These are phyloP conservation scores for Yamadazyma blattariae DNA, from an alignment of 1,139 yeast genomes.

Conservation along the genomic window DNA sequence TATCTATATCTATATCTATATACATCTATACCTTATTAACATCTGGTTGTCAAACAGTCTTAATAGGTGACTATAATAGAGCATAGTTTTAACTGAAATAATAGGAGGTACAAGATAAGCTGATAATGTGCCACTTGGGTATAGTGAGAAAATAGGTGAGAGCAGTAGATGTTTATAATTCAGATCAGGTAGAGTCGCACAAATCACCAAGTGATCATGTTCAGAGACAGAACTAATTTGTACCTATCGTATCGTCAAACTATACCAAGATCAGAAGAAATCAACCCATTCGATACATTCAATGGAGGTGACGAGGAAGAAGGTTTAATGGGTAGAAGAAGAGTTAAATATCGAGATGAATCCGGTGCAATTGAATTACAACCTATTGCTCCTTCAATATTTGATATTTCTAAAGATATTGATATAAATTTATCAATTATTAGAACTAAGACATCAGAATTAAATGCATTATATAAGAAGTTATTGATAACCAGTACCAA, in stretches of 20 bases:
- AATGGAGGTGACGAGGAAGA: conserved; percentile 50
- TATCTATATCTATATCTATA: too few species aligned
- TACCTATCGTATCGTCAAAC: conserved; percentile 72
- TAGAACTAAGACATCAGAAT: conserved; percentile 47
- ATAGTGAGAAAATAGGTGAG: too few species aligned
- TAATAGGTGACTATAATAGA: too few species aligned
- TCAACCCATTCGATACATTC: conserved; percentile 30
- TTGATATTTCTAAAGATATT: conserved; percentile 70
- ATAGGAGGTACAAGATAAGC: too few species aligned
- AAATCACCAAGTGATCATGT: too few species aligned
- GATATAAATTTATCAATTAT: conserved; percentile 57
- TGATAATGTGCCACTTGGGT: too few species aligned
- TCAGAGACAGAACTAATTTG: conserved; percentile 71
- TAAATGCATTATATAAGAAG: conserved; percentile 72
- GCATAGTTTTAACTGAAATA: too few species aligned
- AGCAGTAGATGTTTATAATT: too few species aligned
- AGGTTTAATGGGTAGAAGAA: conserved; percentile 38
- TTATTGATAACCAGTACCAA: conserved; percentile 83
- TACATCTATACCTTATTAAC: too few species aligned
- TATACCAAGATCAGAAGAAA: conserved; percentile 44
- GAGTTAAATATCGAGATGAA: conserved; percentile 15
- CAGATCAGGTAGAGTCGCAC: too few species aligned
- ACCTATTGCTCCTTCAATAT: conserved; percentile 72
- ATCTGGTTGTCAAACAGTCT: too few species aligned
- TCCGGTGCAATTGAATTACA: conserved; percentile 39